A percentile compares a stretch with the other conserved stretches of the same genome.
Evolutionary conservation across 2,329 filamentous ascomycete species (phyloP).

Genomic region (Plectosphaerella sp.): DNA sequence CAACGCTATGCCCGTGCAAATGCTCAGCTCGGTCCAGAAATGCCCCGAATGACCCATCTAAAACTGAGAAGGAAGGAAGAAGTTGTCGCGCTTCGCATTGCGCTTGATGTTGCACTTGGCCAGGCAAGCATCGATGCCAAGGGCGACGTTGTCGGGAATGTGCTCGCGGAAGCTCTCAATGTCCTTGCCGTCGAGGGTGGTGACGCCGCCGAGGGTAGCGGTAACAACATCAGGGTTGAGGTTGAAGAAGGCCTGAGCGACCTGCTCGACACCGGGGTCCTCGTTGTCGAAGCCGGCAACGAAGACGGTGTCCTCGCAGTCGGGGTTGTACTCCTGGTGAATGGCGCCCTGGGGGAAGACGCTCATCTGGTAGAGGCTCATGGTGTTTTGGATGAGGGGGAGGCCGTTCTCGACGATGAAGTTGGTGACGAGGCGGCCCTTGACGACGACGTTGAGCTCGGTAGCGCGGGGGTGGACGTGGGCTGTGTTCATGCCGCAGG

Average conservation of each 20-base stretch:
- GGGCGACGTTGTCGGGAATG: constrained; percentile 44
- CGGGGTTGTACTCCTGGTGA: constrained; percentile 48
- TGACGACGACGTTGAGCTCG: constrained; percentile 42
- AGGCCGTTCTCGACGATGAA: constrained; percentile 39
- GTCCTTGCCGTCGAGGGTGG: constrained; percentile 33
- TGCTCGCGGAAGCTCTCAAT: constrained; percentile 30
- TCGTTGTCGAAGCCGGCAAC: constrained; percentile 41
- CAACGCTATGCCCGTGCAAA: no score
- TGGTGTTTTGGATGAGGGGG: constrained; percentile 24
- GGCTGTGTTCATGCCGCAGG: constrained; percentile 46
- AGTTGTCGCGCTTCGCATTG: constrained; percentile 21
- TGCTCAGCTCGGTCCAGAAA: no score
- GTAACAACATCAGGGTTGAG: constrained; percentile 33
- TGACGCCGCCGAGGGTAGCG: constrained; percentile 31
- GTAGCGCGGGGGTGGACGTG: constrained; percentile 43
- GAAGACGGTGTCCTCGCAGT: constrained; percentile 42
- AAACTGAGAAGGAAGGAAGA: constrained; percentile 5
- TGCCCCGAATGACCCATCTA: background rate
- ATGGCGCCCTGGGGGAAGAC: constrained; percentile 45
- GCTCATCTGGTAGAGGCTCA: constrained; percentile 36
- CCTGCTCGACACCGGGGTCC: constrained; percentile 40
- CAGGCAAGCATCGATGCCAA: constrained; percentile 46
- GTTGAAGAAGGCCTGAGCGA: constrained; percentile 42
- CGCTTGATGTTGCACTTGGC: constrained; percentile 39
- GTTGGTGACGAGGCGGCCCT: constrained; percentile 38